Conservation (phyloP, 305 asterid genomes). For the Solanum hybrid region DNA sequence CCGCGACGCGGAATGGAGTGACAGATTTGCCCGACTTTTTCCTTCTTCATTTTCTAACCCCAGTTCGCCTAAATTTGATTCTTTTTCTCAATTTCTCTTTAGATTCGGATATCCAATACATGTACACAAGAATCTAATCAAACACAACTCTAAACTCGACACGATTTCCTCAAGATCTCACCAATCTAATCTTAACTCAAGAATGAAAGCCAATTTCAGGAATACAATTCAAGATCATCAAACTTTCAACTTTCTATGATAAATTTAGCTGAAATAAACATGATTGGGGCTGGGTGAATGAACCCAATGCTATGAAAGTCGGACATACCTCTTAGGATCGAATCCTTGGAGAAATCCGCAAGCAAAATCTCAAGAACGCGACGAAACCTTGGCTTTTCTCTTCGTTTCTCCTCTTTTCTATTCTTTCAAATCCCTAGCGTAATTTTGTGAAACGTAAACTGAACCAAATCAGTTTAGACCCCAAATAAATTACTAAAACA, state of each 20-base stretch:
- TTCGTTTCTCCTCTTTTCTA: not conserved
- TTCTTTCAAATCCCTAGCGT: not conserved
- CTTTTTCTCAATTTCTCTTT: not conserved
- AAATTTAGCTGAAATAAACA: too few species aligned
- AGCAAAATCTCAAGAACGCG: not conserved
- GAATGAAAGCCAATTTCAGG: not conserved
- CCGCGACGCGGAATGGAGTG: not conserved
- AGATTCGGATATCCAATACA: not conserved
- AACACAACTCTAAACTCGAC: too few species aligned
- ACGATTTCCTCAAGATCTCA: not conserved
- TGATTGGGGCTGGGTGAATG: not conserved
- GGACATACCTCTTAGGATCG: not conserved
- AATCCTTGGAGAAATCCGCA: not conserved
- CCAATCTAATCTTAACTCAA: not conserved
- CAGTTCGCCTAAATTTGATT: not conserved
- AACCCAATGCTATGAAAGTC: not conserved
- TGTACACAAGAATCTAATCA: not conserved
- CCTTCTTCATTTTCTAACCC: not conserved
- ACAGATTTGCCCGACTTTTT: too few species aligned
- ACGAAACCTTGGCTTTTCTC: not conserved
- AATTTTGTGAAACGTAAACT: too few species aligned
- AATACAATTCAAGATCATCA: not conserved
- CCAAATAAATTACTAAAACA: not conserved
- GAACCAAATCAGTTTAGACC: not conserved
- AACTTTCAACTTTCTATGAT: too few species aligned